Evolutionary conservation across 2,329 filamentous ascomycete genomes (phyloP), one percentile per base, ranked within the genome.

Genomic region (Neonectria faginata): DNA sequence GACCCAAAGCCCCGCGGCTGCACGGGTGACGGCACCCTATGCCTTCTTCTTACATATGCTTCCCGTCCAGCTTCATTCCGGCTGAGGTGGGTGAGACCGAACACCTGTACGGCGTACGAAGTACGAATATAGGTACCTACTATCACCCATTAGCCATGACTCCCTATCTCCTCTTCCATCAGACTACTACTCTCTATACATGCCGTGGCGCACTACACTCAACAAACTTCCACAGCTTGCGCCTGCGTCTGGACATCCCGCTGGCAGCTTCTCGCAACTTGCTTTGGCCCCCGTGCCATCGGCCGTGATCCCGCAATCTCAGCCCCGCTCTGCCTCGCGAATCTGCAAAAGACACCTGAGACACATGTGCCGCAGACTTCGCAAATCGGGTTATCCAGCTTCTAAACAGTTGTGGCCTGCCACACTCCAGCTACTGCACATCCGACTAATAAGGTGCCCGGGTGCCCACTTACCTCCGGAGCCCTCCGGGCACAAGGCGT

Each of bases 121-220:
- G 25, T 25, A 25, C 36, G 12, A 39, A 16, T 39, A 39, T 7
- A 33, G 9, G 31, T 11, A 33, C 31, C 36, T n/a, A 39, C 36
- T n/a, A 39, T 20, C 16, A 16, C 16, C 41, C n/a, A 53, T 62
- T 62, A 53, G 47, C 39, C 33, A 25, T 14, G 11, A 39, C n/a
- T 52, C 31, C 5, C 45, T 42, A 55, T 42, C 63, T 44, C 58
- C 18, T 45, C 55, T 6, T 6, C 25, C 25, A 5, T 25, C 25
- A 25, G 25, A 25, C 25, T 1, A 25, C 25, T 1, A 25, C 51
- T 45, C 57, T 58, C 20, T 52, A 47, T 65, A 52, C n/a, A 58
- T 54, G 29, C 27, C 36, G 16, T 25, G 53, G 61, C 62, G 61
- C 56, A 66, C 14, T 42, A 53, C 53, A 51, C 59, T 67, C 54